Percentiles rank a stretch among this genome's conserved stretches.
phyloP scores from a whole-genome alignment of 73 alveolate species.

The Stentor roeselii region DNA sequence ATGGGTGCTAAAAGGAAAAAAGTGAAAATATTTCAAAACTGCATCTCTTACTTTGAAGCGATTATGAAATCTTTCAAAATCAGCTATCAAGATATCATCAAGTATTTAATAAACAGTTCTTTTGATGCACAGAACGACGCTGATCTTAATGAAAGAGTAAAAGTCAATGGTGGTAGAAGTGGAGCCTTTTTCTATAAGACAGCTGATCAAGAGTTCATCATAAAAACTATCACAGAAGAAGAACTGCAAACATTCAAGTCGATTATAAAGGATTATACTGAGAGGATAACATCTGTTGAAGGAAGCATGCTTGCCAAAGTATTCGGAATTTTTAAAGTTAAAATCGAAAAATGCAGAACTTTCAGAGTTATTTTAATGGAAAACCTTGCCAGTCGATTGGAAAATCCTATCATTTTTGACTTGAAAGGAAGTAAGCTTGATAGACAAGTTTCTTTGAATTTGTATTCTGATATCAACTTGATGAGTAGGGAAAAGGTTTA shows the following conservation, averaged over 20 bases:
- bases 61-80: not conserved
- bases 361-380: not conserved
- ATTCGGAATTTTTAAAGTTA: not conserved
- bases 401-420: not conserved
- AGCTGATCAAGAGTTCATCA: not conserved
- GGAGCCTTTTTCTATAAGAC: slow-evolving; percentile 16
- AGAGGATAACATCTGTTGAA: not conserved
- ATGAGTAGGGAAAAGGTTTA: not conserved
- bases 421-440: slow-evolving; percentile 23
- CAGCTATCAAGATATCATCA: not conserved
- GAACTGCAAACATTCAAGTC: not conserved
- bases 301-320: not conserved
- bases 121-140: not conserved
- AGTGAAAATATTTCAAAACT: not conserved
- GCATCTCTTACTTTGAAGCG: not conserved
- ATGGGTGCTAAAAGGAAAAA: not conserved
- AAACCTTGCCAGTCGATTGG: not conserved
- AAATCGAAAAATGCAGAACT: not conserved
- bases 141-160: not conserved
- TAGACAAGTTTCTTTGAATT: not conserved
- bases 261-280: not conserved
- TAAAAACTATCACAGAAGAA: slow-evolving; percentile 3
- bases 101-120: not conserved
- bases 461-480: not conserved
- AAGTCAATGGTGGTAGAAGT: slow-evolving; percentile 6